phyloP scores from a whole-genome alignment of 2,329 filamentous ascomycete genomes.

The Exutisphaerella laricina region DNA sequence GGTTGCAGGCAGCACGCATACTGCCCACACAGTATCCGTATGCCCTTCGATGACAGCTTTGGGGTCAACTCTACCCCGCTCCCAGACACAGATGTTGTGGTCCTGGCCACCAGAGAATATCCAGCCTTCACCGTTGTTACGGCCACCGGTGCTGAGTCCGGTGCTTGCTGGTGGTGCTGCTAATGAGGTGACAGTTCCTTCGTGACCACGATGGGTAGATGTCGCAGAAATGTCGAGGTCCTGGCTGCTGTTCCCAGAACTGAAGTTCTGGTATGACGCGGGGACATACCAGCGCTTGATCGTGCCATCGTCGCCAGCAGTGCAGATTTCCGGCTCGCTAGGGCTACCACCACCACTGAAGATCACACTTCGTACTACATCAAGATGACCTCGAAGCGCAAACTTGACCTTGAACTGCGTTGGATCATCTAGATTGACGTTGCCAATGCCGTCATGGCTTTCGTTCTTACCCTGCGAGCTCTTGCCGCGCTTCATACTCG shows the following conservation, averaged over 20 bases:
- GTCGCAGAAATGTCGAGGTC: constrained; percentile 90
- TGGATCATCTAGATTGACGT: constrained; percentile 55
- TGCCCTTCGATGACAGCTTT: constrained; percentile 89
- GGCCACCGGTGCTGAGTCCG: constrained; percentile 82
- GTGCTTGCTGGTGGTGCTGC: constrained; percentile 82
- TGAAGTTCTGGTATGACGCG: constrained; percentile 58
- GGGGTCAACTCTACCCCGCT: constrained; percentile 86
- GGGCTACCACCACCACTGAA: constrained; percentile 96
- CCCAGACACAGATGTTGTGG: constrained; percentile 89
- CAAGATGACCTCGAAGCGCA: constrained; percentile 83
- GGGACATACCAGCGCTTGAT: constrained; percentile 98
- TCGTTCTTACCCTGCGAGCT: constrained; percentile 56
- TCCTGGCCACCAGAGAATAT: constrained; percentile 98
- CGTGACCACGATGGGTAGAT: constrained; percentile 91
- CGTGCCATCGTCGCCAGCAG: constrained; percentile 87
- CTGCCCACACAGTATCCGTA: constrained; percentile 90
- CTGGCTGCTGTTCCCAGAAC: constrained; percentile 46
- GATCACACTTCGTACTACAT: constrained; percentile 89
- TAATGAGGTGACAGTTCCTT: constrained; percentile 80
- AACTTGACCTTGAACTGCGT: constrained; percentile 88
- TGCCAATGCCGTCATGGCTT: constrained; percentile 42
- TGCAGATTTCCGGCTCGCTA: constrained; percentile 94
- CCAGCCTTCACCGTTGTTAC: constrained; percentile 90
- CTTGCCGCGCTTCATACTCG: constrained; percentile 52
- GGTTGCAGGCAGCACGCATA: constrained; percentile 85